These are phyloP conservation scores for Oxytropis ochrocephala DNA, from an alignment of 306 rosid species.

Conservation along the genomic window DNA sequence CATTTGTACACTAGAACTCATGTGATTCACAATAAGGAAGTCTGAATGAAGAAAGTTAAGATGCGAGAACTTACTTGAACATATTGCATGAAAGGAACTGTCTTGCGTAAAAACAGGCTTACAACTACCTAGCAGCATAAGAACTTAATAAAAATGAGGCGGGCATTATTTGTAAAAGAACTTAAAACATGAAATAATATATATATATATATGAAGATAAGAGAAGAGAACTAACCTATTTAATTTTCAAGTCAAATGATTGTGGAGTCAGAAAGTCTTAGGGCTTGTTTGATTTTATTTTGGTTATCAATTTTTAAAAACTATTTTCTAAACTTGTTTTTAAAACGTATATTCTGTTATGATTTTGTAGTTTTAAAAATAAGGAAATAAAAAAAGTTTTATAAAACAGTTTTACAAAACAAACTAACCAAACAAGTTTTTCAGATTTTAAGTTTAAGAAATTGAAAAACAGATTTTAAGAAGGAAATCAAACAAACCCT, in stretches of 20 bases:
- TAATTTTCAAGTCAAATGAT: neutral
- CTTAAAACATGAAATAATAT: neutral
- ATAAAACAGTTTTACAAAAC: too few relatives aligned
- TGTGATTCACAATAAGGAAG: neutral
- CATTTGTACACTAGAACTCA: neutral
- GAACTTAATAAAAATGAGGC: conserved; percentile 20
- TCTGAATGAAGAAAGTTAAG: neutral
- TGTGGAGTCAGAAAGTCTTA: neutral
- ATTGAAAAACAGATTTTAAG: too few relatives aligned
- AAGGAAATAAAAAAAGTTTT: too few relatives aligned
- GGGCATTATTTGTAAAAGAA: conserved; percentile 2
- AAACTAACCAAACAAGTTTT: too few relatives aligned
- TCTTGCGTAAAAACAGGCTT: conserved; percentile 93
- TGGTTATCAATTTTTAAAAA: too few relatives aligned
- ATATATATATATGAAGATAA: too few relatives aligned
- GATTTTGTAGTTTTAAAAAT: too few relatives aligned
- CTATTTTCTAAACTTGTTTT: too few relatives aligned
- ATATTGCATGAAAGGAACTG: conserved; percentile 80
- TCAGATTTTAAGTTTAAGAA: too few relatives aligned
- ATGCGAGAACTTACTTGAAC: conserved; percentile 65
- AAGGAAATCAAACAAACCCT: too few relatives aligned
- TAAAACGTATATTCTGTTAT: too few relatives aligned
- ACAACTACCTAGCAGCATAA: conserved; percentile 80
- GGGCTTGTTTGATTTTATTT: too few relatives aligned
- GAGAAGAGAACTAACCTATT: neutral